These are phyloP conservation scores for Rhynchosporium graminicola DNA, from an alignment of 2,329 filamentous ascomycete genomes.

Conservation along the genomic window DNA sequence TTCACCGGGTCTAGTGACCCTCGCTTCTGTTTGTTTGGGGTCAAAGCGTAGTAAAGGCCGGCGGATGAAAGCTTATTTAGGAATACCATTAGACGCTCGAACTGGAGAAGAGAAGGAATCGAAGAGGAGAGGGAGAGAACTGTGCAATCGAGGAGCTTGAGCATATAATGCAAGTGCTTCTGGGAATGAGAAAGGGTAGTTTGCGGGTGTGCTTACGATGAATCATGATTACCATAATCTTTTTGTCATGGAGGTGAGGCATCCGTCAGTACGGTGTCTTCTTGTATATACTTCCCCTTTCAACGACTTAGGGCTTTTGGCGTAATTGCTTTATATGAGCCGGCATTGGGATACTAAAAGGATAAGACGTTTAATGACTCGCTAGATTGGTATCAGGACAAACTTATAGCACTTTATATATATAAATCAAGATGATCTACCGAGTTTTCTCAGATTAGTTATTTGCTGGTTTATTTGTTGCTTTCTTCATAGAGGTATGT, in stretches of 20 bases:
- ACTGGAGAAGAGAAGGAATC: no score
- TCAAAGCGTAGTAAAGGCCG: not conserved
- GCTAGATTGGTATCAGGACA: no score
- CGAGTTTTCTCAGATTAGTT: no score
- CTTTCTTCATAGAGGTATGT: not conserved
- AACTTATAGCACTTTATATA: no score
- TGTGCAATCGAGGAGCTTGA: no score
- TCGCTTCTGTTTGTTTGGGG: not conserved
- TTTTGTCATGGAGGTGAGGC: slow-evolving; percentile 11
- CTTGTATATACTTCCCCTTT: slow-evolving; percentile 11
- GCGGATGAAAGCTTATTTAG: not conserved
- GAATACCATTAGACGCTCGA: no score
- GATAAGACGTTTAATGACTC: no score
- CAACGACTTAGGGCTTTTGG: not conserved
- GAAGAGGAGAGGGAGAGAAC: not conserved
- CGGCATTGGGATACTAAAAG: no score
- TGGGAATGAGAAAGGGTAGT: not conserved
- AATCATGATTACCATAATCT: not conserved
- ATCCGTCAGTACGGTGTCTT: slow-evolving; percentile 8
- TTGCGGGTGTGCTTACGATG: not conserved
- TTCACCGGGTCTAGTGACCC: not conserved
- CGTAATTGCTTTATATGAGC: no score
- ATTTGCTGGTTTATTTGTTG: not conserved
- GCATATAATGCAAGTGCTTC: no score
- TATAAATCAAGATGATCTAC: no score